A percentile compares a stretch with the other conserved stretches of the same genome.
Conservation (phyloP, 176 grass and related monocot genomes). For the Otatea glauca region DNA sequence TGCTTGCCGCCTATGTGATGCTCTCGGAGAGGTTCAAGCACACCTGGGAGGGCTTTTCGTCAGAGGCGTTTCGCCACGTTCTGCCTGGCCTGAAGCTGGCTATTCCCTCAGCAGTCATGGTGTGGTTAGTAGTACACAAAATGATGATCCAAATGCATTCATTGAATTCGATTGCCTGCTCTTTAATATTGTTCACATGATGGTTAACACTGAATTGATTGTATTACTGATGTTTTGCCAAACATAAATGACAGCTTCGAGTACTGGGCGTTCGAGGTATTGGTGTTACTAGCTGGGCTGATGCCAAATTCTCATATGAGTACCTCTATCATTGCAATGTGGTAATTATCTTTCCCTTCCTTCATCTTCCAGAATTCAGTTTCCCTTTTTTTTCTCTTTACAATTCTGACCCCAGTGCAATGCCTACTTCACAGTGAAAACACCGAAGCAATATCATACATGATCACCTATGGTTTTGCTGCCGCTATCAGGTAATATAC, state of each 20-base stretch:
- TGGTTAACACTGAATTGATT: background rate
- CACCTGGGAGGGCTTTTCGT: slow-evolving; percentile 46
- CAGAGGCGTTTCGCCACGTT: slow-evolving; percentile 48
- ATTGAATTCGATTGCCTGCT: background rate
- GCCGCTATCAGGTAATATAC: slow-evolving; percentile 58
- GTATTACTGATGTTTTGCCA: background rate
- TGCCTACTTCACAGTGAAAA: slow-evolving; percentile 45
- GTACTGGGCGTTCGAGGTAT: slow-evolving; percentile 65
- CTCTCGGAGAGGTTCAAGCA: slow-evolving; percentile 33
- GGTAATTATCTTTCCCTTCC: slow-evolving; percentile 26
- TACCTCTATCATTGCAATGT: slow-evolving; percentile 65
- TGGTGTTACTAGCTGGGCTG: slow-evolving; percentile 59
- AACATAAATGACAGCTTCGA: slow-evolving; percentile 51
- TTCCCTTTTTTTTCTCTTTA: background rate
- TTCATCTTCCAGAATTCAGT: background rate
- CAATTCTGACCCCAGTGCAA: slow-evolving; percentile 28
- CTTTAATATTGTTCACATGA: background rate
- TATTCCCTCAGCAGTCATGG: slow-evolving; percentile 60
- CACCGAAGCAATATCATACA: slow-evolving; percentile 54
- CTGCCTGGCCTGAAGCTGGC: slow-evolving; percentile 52
- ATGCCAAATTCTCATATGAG: slow-evolving; percentile 59
- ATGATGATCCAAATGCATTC: background rate
- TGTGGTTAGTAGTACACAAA: slow-evolving; percentile 51
- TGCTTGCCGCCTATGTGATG: slow-evolving; percentile 42
- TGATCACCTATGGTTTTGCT: slow-evolving; percentile 65